Percentiles rank a stretch among this genome's conserved stretches.
These are phyloP conservation scores for Neurospora sp. DNA, from an alignment of 495 filamentous ascomycete genomes.

Conservation along the genomic window DNA sequence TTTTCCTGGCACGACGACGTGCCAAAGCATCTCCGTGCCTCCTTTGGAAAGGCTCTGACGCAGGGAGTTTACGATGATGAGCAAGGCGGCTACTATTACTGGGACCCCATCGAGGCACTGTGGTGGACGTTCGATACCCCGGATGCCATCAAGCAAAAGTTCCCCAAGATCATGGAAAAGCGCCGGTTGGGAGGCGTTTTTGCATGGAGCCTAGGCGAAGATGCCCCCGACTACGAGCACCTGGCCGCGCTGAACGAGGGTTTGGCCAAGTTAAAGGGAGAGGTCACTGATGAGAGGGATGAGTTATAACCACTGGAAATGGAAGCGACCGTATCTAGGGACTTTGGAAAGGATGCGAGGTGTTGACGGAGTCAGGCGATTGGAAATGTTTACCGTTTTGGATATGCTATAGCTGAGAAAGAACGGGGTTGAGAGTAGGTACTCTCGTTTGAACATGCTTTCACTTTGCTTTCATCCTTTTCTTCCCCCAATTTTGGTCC, in stretches of 20 bases:
- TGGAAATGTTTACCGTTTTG: not conserved
- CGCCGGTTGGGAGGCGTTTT: slow-evolving; percentile 59
- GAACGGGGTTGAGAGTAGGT: not conserved
- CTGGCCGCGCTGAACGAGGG: slow-evolving; percentile 44
- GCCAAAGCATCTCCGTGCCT: slow-evolving; percentile 33
- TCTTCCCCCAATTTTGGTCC: not conserved
- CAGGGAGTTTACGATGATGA: slow-evolving; percentile 48
- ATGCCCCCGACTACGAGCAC: slow-evolving; percentile 50
- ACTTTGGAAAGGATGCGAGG: not conserved
- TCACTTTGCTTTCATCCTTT: not conserved
- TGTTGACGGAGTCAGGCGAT: not conserved
- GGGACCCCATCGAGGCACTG: slow-evolving; percentile 45
- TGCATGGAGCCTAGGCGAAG: slow-evolving; percentile 67
- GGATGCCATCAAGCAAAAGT: slow-evolving; percentile 51
- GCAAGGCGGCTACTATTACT: slow-evolving; percentile 60
- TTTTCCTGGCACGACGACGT: slow-evolving; percentile 52
- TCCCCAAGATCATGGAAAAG: slow-evolving; percentile 46
- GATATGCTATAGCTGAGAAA: not conserved
- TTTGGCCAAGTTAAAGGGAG: slow-evolving; percentile 6
- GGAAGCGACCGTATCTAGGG: not conserved
- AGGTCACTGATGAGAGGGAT: slow-evolving; percentile 6
- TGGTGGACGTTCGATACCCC: slow-evolving; percentile 75
- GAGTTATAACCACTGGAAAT: slow-evolving; percentile 12
- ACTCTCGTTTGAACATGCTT: not conserved
- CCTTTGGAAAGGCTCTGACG: slow-evolving; percentile 41